Evolutionary conservation across 192 early-diverging fungal species (phyloP).

Genomic region (Obelidium mucronatum): DNA sequence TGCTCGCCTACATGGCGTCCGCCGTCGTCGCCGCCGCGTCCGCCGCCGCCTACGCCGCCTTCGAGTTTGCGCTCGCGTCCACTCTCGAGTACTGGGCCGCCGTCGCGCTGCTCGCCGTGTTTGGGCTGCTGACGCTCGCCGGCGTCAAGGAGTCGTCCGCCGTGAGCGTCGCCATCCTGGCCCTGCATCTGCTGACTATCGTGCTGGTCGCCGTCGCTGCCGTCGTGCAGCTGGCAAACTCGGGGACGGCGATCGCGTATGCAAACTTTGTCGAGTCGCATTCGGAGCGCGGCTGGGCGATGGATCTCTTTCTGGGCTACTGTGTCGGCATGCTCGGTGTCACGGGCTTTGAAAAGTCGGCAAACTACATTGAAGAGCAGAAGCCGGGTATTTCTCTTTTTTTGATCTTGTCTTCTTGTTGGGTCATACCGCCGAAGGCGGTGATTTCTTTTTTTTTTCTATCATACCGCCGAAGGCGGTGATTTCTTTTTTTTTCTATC

Average conservation of each 20-base stretch:
- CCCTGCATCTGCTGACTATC: slow-evolving; percentile 54
- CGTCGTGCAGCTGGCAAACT: slow-evolving; percentile 48
- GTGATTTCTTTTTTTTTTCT: too few species aligned
- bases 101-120: slow-evolving; percentile 52
- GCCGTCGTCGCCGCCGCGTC: slow-evolving; percentile 62
- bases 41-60: slow-evolving; percentile 56
- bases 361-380: slow-evolving; percentile 65
- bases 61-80: slow-evolving; percentile 45
- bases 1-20: slow-evolving; percentile 61
- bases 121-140: slow-evolving; percentile 53
- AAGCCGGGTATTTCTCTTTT: too few species aligned
- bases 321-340: slow-evolving; percentile 63
- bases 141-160: slow-evolving; percentile 60
- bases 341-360: slow-evolving; percentile 57
- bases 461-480: too few species aligned
- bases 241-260: slow-evolving; percentile 47
- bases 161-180: slow-evolving; percentile 56
- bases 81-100: slow-evolving; percentile 51
- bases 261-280: slow-evolving; percentile 57
- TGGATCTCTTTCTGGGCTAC: slow-evolving; percentile 59
- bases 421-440: too few species aligned
- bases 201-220: slow-evolving; percentile 48
- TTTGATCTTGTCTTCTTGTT: too few species aligned
- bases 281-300: slow-evolving; percentile 29
- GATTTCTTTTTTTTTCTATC: too few species aligned